Evolutionary conservation across 495 filamentous ascomycete genomes (phyloP), one percentile per base, ranked within the genome.

Genomic region (Penicillium canescens): DNA sequence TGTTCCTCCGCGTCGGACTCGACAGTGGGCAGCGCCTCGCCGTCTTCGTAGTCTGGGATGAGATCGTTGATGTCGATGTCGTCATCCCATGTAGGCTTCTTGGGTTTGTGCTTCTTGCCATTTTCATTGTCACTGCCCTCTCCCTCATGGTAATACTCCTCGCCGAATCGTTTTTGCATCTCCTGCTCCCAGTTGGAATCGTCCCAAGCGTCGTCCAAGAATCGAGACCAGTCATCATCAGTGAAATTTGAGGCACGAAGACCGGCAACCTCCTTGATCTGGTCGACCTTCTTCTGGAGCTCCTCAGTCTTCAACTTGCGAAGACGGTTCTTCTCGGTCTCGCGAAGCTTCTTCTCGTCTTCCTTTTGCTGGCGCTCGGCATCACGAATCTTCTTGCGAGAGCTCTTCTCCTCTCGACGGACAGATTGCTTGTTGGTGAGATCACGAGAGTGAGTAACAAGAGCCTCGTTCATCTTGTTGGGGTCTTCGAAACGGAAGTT

Each of bases 401-500:
- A 78, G 33, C 78, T 96, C 61, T 81, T 79, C 35, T 91, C 88
- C 48, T 95, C 91, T 51, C 92, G 80, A 42, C 94, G 83, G 34
- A 95, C 92, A 2, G 91, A 91, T 40, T 88, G 85, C 40, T 83
- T 83, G 38, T 86, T 86, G 37, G 87, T 86, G 24, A 88, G 78
- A 65, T 95, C 91, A 82, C 94, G 85, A 49, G 92, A 85, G 69
- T 96, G 93, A 9, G 93, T 90, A 55, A 86, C 83, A 2, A 97
- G 67, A 46, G 87, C 83, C 62, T 96, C 90, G 58, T 96, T 96
- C 54, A 87, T 81, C 56, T 85, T 87, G 59, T 78, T 79, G 1
- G 94, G 91, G 60, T 98, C 88, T 63, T 98, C 94, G 61, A 98
- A 98, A 21, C 94, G 88, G 70, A 96, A 76, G 70, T 98, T 98